These are phyloP conservation scores for Russula brevipes DNA, from an alignment of 768 basidiomycete species.

Conservation along the genomic window DNA sequence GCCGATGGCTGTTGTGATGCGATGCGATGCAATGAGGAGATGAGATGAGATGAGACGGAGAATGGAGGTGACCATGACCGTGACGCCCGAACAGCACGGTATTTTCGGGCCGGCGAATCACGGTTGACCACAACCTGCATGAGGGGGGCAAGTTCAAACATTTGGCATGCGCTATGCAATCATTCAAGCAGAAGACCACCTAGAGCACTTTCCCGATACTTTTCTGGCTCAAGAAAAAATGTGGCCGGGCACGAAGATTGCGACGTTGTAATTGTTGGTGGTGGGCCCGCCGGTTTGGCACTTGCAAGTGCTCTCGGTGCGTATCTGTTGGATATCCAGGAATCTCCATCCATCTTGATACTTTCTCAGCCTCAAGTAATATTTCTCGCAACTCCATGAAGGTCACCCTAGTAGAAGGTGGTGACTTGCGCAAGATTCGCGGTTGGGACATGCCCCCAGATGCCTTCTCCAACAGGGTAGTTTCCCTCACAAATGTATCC, in stretches of 20 bases:
- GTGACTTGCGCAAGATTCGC: slow-evolving; percentile 62
- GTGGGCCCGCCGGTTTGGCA: slow-evolving; percentile 87
- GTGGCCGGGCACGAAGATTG: slow-evolving; percentile 40
- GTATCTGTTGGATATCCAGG: slow-evolving; percentile 23
- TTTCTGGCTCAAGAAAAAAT: neutral
- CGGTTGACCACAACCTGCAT: neutral
- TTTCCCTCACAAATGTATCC: slow-evolving; percentile 77
- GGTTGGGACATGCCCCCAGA: slow-evolving; percentile 56
- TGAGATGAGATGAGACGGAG: too few relatives aligned
- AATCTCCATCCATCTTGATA: slow-evolving; percentile 9
- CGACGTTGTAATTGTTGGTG: slow-evolving; percentile 93
- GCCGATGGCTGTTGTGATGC: too few relatives aligned
- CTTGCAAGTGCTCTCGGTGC: slow-evolving; percentile 82
- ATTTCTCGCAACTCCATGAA: slow-evolving; percentile 47
- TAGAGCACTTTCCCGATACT: neutral
- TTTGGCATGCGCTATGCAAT: neutral
- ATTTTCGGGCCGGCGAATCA: too few relatives aligned
- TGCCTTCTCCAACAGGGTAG: slow-evolving; percentile 76
- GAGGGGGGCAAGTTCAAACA: neutral
- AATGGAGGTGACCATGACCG: too few relatives aligned
- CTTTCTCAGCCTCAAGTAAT: slow-evolving; percentile 47
- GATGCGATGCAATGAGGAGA: too few relatives aligned
- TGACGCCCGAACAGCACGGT: neutral
- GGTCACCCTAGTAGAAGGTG: slow-evolving; percentile 76
- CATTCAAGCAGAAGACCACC: neutral